Evolutionary conservation across 768 basidiomycete species (phyloP).

Genomic region (Podaxis rugospora): DNA sequence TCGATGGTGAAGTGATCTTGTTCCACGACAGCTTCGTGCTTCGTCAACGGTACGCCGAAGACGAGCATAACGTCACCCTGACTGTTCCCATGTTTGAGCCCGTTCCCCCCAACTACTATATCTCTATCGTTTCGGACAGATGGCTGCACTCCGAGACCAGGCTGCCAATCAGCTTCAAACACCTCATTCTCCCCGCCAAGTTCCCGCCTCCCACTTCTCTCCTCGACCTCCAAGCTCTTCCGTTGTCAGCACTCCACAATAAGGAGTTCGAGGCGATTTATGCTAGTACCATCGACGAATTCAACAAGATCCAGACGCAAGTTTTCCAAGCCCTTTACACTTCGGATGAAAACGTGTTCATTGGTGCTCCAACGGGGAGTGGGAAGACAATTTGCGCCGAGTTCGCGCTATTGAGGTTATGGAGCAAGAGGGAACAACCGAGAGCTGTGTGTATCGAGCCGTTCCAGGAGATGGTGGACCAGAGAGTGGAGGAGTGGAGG

Average conservation of each 20-base stretch:
- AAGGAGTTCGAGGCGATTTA: constrained; percentile 89
- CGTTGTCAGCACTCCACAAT: constrained; percentile 89
- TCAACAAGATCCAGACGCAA: constrained; percentile 99
- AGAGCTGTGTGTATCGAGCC: constrained; percentile 97
- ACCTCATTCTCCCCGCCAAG: constrained; percentile 94
- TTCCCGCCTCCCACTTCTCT: constrained; percentile 92
- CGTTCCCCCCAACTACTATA: constrained; percentile 97
- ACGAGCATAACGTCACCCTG: constrained; percentile 91
- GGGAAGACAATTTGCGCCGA: constrained; percentile 97
- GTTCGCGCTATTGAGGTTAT: constrained; percentile 90
- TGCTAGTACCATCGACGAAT: constrained; percentile 65
- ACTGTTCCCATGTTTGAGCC: constrained; percentile 97
- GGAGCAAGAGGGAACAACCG: constrained; percentile 80
- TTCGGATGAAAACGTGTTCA: constrained; percentile 93
- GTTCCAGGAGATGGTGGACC: constrained; percentile 96
- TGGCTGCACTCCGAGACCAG: constrained; percentile 96
- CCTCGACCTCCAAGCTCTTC: constrained; percentile 88
- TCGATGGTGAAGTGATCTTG: constrained; percentile 94
- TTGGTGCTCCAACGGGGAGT: constrained; percentile 91
- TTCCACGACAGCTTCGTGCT: constrained; percentile 94
- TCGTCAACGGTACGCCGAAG: constrained; percentile 85
- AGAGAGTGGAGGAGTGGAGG: constrained; percentile 73
- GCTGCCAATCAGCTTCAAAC: constrained; percentile 95
- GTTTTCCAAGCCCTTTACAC: constrained; percentile 98
- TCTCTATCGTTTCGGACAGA: constrained; percentile 86